Conservation (phyloP, 768 basidiomycete species). For the Dioszegia crocea region DNA sequence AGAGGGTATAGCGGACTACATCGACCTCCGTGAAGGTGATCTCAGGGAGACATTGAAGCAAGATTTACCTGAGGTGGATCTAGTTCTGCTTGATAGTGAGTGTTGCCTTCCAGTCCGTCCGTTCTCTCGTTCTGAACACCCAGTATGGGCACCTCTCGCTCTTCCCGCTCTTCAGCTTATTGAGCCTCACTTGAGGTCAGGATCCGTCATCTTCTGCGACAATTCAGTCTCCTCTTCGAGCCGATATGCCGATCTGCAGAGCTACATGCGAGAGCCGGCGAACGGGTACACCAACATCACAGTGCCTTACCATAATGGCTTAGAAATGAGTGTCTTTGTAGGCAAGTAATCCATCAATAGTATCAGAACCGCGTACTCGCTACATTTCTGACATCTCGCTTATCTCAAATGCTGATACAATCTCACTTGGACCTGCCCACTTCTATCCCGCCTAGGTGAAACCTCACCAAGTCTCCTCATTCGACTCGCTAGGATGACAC, state of each 20-base stretch:
- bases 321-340: constrained; percentile 20
- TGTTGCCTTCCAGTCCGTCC: neutral
- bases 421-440: too few species aligned
- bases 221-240: constrained; percentile 14
- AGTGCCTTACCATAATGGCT: constrained; percentile 18
- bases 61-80: constrained; percentile 18
- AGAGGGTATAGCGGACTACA: neutral
- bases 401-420: too few species aligned
- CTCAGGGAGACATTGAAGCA: constrained; percentile 18
- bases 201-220: constrained; percentile 23
- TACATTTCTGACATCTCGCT: too few species aligned
- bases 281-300: constrained; percentile 20
- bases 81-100: constrained; percentile 29
- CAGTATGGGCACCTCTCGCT: constrained; percentile 31
- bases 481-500: constrained; percentile 37
- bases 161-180: constrained; percentile 24
- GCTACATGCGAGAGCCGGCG: constrained; percentile 9
- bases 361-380: too few species aligned
- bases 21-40: constrained; percentile 26
- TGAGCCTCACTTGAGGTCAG: constrained; percentile 16
- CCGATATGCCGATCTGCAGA: constrained; percentile 25
- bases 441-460: too few species aligned
- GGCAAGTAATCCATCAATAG: neutral
- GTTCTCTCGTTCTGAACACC: too few species aligned
- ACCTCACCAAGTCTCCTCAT: constrained; percentile 6